phyloP scores from a whole-genome alignment of 768 basidiomycete genomes.

The Neoboletus magnificus region DNA sequence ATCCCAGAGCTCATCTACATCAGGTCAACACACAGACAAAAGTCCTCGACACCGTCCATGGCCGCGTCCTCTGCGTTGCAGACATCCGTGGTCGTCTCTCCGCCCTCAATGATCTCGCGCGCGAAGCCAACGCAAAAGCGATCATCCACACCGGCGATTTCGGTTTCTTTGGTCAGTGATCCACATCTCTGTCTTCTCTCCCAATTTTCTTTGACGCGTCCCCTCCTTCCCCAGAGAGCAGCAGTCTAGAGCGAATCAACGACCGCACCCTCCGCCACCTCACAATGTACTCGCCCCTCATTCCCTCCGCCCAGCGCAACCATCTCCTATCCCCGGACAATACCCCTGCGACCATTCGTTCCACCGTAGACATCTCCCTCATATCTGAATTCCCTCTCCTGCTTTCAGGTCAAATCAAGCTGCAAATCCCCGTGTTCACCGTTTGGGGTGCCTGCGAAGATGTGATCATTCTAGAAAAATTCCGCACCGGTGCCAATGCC shows the following conservation, averaged over 20 bases:
- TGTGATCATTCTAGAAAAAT: slow-evolving; percentile 87
- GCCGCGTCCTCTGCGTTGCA: slow-evolving; percentile 90
- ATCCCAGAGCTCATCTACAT: slow-evolving; percentile 35
- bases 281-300: slow-evolving; percentile 93
- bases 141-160: slow-evolving; percentile 99
- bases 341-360: slow-evolving; percentile 63
- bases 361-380: slow-evolving; percentile 68
- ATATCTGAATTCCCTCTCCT: slow-evolving; percentile 94
- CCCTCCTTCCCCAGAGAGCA: slow-evolving; percentile 49
- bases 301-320: slow-evolving; percentile 76
- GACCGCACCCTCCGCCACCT: slow-evolving; percentile 96
- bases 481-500: slow-evolving; percentile 76
- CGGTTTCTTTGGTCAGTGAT: slow-evolving; percentile 84
- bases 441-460: slow-evolving; percentile 99
- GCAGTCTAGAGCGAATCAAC: slow-evolving; percentile 84
- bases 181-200: neutral
- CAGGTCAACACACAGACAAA: slow-evolving; percentile 75
- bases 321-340: slow-evolving; percentile 75
- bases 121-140: slow-evolving; percentile 84
- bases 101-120: slow-evolving; percentile 84
- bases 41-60: slow-evolving; percentile 74
- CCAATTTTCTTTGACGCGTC: slow-evolving; percentile 16
- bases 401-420: slow-evolving; percentile 84
- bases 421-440: slow-evolving; percentile 91
- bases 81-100: slow-evolving; percentile 89